Evolutionary conservation across 371 early-diverging fungal species (phyloP).

Genomic region (Mortierella sp.): DNA sequence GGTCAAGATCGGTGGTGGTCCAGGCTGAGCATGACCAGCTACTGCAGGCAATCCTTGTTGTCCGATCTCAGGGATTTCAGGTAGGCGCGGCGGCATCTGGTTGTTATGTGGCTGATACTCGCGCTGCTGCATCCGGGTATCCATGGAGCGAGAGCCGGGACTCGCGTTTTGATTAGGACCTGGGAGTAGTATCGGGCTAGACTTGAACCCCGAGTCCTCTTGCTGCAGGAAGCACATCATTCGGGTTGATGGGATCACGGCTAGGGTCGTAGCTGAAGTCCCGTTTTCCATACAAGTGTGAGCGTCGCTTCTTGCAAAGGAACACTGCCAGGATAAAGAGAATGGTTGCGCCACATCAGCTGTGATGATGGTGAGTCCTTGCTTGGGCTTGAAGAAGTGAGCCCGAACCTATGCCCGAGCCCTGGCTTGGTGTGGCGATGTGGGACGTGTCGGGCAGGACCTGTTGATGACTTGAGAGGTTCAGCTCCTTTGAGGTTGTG

Average conservation of each 20-base stretch:
- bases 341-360: constrained; percentile 30
- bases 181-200: constrained; percentile 20
- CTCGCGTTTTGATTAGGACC: too few relatives aligned
- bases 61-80: constrained; percentile 15
- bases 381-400: not conserved
- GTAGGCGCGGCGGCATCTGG: constrained; percentile 30
- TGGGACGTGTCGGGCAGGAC: not conserved
- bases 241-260: constrained; percentile 47
- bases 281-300: constrained; percentile 16
- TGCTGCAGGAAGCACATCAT: constrained; percentile 27
- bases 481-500: not conserved
- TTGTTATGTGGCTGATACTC: constrained; percentile 20
- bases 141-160: too few relatives aligned
- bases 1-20: constrained; percentile 11
- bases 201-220: constrained; percentile 13
- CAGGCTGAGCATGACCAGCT: not conserved
- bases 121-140: constrained; percentile 3
- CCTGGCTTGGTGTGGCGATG: not conserved
- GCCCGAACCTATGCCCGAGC: not conserved
- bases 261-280: constrained; percentile 24
- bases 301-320: constrained; percentile 35
- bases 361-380: constrained; percentile 25
- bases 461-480: not conserved
- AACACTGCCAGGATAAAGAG: constrained; percentile 30
- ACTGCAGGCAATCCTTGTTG: not conserved